Percentiles rank a stretch among this genome's conserved stretches.
phyloP scores from a whole-genome alignment of 75 land plant species.

The Sequoiadendron giganteum region DNA sequence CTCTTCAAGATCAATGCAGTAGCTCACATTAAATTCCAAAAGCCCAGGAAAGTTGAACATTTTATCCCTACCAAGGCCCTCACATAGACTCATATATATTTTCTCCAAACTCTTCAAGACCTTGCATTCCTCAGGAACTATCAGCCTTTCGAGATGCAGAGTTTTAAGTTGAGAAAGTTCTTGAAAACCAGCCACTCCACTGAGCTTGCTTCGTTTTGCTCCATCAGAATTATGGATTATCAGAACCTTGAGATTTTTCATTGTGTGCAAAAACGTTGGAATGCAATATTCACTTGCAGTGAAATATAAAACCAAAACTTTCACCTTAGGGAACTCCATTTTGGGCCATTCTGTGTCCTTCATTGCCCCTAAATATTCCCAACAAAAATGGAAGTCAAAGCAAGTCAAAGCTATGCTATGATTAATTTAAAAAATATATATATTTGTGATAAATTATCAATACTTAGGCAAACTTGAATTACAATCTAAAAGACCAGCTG shows the following conservation, averaged over 20 bases:
- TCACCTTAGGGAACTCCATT: not conserved
- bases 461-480: too few species aligned
- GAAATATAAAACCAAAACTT: not conserved
- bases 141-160: not conserved
- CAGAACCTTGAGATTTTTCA: constrained; percentile 2
- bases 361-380: not conserved
- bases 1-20: constrained; percentile 1
- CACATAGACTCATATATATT: not conserved
- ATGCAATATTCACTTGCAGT: constrained; percentile 3
- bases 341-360: not conserved
- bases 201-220: not conserved
- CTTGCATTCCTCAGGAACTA: not conserved
- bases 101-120: not conserved
- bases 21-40: not conserved
- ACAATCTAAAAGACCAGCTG: too few species aligned
- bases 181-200: not conserved
- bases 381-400: not conserved
- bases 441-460: too few species aligned
- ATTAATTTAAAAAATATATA: not conserved
- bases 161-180: not conserved
- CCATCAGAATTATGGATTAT: not conserved
- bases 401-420: not conserved
- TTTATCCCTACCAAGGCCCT: not conserved
- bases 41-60: not conserved
- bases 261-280: not conserved